A percentile compares a stretch with the other conserved stretches of the same genome.
Conservation (phyloP, 2,329 filamentous ascomycete genomes). For the Paecilomyces dactylethromorphus region DNA sequence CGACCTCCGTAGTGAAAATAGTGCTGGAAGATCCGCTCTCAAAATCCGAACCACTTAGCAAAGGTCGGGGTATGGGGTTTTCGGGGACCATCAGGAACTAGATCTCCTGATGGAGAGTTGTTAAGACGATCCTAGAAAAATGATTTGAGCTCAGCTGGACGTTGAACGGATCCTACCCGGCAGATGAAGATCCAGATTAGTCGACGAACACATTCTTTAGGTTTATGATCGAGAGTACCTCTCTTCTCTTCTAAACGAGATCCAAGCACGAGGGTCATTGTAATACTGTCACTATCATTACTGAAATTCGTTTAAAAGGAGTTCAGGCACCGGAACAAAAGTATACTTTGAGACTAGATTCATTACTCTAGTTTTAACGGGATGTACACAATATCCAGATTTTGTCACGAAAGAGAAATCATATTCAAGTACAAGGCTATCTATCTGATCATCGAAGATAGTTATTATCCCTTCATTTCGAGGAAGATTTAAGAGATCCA, state of each 20-base stretch:
- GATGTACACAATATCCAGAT: conserved; percentile 8
- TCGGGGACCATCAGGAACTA: conserved; percentile 11
- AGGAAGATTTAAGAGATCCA: neutral
- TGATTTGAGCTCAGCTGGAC: conserved; percentile 7
- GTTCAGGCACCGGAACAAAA: conserved; percentile 11
- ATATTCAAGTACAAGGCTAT: conserved; percentile 8
- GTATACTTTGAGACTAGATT: conserved; percentile 12
- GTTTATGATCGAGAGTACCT: neutral
- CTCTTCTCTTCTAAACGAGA: too few relatives aligned
- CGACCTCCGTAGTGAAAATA: conserved; percentile 16
- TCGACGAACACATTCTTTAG: conserved; percentile 11
- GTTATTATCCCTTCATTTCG: conserved; percentile 8
- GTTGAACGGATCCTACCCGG: conserved; percentile 10
- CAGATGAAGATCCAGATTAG: conserved; percentile 15
- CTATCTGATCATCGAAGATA: too few relatives aligned
- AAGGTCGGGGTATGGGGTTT: conserved; percentile 10
- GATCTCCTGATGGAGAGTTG: conserved; percentile 13
- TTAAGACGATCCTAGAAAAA: conserved; percentile 17
- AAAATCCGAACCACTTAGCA: conserved; percentile 13
- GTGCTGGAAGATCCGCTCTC: conserved; percentile 17
- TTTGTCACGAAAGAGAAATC: conserved; percentile 12
- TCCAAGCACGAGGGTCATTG: too few relatives aligned
- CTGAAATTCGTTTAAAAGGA: conserved; percentile 7
- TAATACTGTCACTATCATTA: neutral
- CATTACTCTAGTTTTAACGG: conserved; percentile 13